Conservation (phyloP, 2,329 filamentous ascomycete species). For the Ceratocystiopsis sp. region DNA sequence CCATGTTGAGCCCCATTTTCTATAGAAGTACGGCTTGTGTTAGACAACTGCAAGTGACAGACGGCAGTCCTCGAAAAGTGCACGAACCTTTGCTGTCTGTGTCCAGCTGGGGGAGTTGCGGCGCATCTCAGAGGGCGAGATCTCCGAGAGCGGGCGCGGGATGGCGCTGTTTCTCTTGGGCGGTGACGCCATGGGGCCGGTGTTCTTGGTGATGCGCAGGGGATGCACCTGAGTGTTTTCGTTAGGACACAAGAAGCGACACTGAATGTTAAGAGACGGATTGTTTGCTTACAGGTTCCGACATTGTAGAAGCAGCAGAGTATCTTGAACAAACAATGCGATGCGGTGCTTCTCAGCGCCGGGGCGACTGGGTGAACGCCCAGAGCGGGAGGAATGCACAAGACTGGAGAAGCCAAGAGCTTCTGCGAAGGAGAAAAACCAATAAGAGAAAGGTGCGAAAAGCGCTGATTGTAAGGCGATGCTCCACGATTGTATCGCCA, state of each 20-base stretch:
- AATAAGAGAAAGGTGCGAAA: too few relatives aligned
- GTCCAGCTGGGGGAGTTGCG: slow-evolving; percentile 89
- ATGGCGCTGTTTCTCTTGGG: slow-evolving; percentile 43
- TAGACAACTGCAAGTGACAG: neutral
- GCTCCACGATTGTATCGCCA: neutral
- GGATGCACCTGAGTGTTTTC: slow-evolving; percentile 44
- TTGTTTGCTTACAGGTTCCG: too few relatives aligned
- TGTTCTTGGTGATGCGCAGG: slow-evolving; percentile 58
- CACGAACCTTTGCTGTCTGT: slow-evolving; percentile 50
- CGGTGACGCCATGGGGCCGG: slow-evolving; percentile 39
- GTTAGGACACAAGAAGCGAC: too few relatives aligned
- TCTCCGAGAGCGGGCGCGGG: slow-evolving; percentile 69
- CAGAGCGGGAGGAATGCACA: too few relatives aligned
- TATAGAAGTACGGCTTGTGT: slow-evolving; percentile 15
- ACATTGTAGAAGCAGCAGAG: too few relatives aligned
- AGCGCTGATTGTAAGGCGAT: neutral
- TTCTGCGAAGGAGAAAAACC: too few relatives aligned
- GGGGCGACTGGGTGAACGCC: too few relatives aligned
- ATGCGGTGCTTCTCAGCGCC: too few relatives aligned
- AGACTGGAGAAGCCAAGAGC: too few relatives aligned
- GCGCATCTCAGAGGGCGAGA: slow-evolving; percentile 69
- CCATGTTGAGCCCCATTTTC: slow-evolving; percentile 53
- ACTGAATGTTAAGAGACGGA: too few relatives aligned
- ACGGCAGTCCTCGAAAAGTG: neutral
- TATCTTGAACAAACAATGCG: too few relatives aligned